Evolutionary conservation across 1,139 yeast species (phyloP), one percentile per base, ranked within the genome.

Genomic region (Yamadazyma dendronema): DNA sequence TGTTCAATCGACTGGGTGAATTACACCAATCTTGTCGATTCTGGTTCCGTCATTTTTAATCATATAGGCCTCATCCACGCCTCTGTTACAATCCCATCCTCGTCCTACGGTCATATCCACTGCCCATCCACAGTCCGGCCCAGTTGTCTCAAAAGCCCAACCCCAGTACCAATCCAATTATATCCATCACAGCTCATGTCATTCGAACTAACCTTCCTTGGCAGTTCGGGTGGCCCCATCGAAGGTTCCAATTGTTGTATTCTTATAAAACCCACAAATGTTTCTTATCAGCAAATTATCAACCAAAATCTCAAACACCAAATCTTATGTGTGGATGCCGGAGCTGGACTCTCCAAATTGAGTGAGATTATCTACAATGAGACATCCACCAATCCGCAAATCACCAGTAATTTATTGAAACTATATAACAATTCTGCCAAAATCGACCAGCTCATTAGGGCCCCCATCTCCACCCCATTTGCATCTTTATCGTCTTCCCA

Each of bases 221-320:
- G 95, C 4, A 72, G 84, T 12, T 74, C 84, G 3, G 95, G 95
- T 4, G 95, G 95, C 4, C 94, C 94, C 0, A 55, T 79, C 13
- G 90, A 84, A 28, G 77, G 79, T 9, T 64, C 72, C 15, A 83
- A 84, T 3, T 84, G 90, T 45, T 71, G 87, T 4, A 73, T 80
- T 37, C 60, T 88, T 35, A 51, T 88, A 22, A 84, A 85, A 49
- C 82, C 90, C 0, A 52, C 69, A 1, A 42, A 54, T 3, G 43
- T 71, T 1, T 47, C 72, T 0, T 80, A 69, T 47, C 34, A 47
- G 2, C 58, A 65, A 2, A 59, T 76, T 3, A 31, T 72, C 2
- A 39, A 45, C 1, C 51, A 61, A 7, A 37, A 47, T 19, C 44
- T 54, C 27, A 45, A 46, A 34, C 69, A 72, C 26, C 62, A 72